Evolutionary conservation across 495 filamentous ascomycete species (phyloP).

Genomic region (Aspergillus affinis): DNA sequence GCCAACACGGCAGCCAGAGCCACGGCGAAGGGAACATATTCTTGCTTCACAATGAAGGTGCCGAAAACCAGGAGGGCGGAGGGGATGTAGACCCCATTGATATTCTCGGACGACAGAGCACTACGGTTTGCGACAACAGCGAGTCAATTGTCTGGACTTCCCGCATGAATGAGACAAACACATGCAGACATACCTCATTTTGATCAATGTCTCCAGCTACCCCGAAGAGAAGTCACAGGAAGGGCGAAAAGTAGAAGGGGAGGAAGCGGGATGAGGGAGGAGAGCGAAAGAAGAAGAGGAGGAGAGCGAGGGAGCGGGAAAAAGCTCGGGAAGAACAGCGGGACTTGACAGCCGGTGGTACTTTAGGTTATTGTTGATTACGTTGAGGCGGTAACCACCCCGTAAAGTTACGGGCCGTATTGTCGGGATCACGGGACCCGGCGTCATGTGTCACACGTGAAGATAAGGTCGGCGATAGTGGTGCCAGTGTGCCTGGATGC

Average conservation of each 20-base stretch:
- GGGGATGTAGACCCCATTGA: slow-evolving; percentile 82
- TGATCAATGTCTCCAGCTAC: slow-evolving; percentile 18
- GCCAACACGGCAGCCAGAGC: slow-evolving; percentile 59
- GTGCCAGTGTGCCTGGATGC: too few species aligned
- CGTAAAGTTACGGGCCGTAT: not conserved
- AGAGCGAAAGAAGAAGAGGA: slow-evolving; percentile 7
- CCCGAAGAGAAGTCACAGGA: slow-evolving; percentile 3
- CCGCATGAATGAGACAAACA: not conserved
- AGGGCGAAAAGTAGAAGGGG: slow-evolving; percentile 3
- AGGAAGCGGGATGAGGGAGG: slow-evolving; percentile 10
- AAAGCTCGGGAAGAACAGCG: not conserved
- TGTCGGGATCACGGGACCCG: not conserved
- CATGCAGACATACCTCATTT: slow-evolving; percentile 34
- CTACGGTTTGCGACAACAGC: slow-evolving; percentile 24
- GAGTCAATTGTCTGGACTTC: slow-evolving; percentile 7
- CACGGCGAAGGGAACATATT: slow-evolving; percentile 75
- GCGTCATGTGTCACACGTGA: not conserved
- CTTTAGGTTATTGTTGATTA: not conserved
- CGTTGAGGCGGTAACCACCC: not conserved
- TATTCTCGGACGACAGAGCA: slow-evolving; percentile 49
- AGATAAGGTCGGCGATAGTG: not conserved
- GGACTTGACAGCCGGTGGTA: too few species aligned
- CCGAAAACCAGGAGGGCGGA: slow-evolving; percentile 77
- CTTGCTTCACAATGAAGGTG: slow-evolving; percentile 70
- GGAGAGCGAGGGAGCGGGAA: slow-evolving; percentile 15